Evolutionary conservation across 2,329 filamentous ascomycete genomes (phyloP).

Genomic region (Ophiobolus disseminans): DNA sequence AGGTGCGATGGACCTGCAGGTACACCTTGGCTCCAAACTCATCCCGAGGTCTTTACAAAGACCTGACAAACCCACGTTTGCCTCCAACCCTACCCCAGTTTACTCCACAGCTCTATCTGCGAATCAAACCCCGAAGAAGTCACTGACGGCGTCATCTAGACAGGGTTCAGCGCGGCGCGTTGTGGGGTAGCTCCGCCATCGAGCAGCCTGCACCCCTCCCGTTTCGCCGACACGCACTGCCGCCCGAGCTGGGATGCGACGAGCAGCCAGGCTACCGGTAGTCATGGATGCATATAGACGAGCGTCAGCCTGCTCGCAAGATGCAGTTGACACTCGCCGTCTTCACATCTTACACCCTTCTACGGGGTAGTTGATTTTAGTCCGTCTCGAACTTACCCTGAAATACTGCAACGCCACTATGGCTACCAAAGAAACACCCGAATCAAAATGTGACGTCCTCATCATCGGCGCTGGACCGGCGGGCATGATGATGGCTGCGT

Average conservation of each 20-base stretch:
- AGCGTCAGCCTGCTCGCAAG: neutral
- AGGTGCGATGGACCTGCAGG: no score
- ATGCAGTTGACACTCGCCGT: neutral
- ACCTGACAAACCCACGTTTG: conserved; percentile 27
- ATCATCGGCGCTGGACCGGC: conserved; percentile 51
- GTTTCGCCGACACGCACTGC: conserved; percentile 26
- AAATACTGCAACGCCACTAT: conserved; percentile 15
- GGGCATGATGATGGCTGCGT: conserved; percentile 51
- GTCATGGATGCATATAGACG: neutral
- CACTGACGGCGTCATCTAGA: conserved; percentile 14
- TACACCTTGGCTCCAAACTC: neutral
- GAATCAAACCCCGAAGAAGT: conserved; percentile 16
- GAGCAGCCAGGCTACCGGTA: neutral
- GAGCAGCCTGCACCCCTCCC: neutral
- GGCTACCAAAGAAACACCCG: conserved; percentile 24
- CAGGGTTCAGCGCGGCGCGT: conserved; percentile 17
- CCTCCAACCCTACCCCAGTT: conserved; percentile 1
- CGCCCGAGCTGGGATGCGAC: conserved; percentile 12
- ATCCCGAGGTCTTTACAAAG: neutral
- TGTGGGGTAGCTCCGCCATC: conserved; percentile 33
- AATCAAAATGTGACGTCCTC: conserved; percentile 48
- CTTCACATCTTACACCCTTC: neutral
- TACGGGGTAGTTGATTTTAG: neutral
- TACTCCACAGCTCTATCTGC: conserved; percentile 3
- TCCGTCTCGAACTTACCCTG: neutral